Base-by-base conservation (phyloP, 1,284 basidiomycete genomes). In the Exobasidium rhododendri region DNA sequence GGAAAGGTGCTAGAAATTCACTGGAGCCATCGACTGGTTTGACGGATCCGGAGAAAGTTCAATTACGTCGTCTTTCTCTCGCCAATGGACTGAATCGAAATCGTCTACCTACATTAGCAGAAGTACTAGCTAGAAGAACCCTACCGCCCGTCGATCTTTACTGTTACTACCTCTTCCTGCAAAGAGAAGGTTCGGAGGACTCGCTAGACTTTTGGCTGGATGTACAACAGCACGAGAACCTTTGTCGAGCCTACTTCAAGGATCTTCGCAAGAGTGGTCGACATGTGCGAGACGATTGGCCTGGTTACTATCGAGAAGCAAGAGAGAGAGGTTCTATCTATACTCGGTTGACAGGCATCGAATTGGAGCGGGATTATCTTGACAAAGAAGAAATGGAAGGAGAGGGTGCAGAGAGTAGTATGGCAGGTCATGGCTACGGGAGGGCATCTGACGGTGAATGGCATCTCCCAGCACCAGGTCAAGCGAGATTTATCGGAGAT, bases 141-240 rank as follows among this genome's bases (percentile, higher is more conserved):
- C 84, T 90, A 65, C 91, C 94, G 0, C 94, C 94, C 10, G 92
- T 97, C 46, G 94, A 98, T 83, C 84, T 97, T 56, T 97, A 94
- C 84, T 96, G 94, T 88, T 96, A 96, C 84, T 97, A 97, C 67
- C 62, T 70, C 29, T 78, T 69, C 64, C 54, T 77, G 26, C 71
- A 97, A 80, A 86, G 93, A 44, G 93, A 97, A 82, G 89, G 90
- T 32, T 88, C 91, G 59, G 94, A 97, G 80, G 94, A 97, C 79
- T 90, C 94, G 46, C 83, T 98, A 55, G 94, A 97, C 81, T 98
- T 98, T 75, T 98, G 94, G 94, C 86, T 98, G 32, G 94, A 98
- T 78, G 94, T 97, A 1, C 92, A 97, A 75, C 94, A 97, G 82
- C 94, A 98, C 80, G 96, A 97, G 83, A 97, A 97, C 79, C 86